Evolutionary conservation across 2,329 filamentous ascomycete genomes (phyloP).

Genomic region (Alternaria atra): DNA sequence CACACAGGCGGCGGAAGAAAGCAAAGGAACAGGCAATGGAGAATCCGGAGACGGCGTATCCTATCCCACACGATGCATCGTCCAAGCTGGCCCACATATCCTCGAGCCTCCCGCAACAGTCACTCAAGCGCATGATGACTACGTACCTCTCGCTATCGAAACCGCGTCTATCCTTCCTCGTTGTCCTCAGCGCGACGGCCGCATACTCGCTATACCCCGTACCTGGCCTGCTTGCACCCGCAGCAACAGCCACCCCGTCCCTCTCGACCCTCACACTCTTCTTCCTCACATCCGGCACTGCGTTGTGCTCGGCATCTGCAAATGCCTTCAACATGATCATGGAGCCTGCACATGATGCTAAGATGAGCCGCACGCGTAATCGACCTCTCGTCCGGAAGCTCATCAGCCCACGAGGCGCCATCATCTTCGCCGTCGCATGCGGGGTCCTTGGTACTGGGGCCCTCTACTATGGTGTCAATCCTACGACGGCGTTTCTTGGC

Average conservation of each 20-base stretch:
- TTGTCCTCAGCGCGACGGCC: slow-evolving; percentile 89
- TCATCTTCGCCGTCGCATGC: slow-evolving; percentile 79
- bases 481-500: slow-evolving; percentile 87
- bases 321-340: slow-evolving; percentile 98
- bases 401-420: slow-evolving; percentile 74
- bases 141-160: slow-evolving; percentile 93
- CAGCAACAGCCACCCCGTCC: slow-evolving; percentile 74
- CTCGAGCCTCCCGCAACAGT: slow-evolving; percentile 63
- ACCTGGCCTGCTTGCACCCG: slow-evolving; percentile 79
- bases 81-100: slow-evolving; percentile 67
- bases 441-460: slow-evolving; percentile 74
- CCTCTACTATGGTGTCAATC: slow-evolving; percentile 90
- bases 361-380: slow-evolving; percentile 93
- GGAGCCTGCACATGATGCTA: slow-evolving; percentile 86
- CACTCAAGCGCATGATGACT: slow-evolving; percentile 73
- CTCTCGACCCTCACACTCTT: slow-evolving; percentile 89
- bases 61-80: slow-evolving; percentile 66
- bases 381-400: slow-evolving; percentile 85
- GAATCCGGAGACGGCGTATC: slow-evolving; percentile 39
- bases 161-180: slow-evolving; percentile 88
- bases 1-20: slow-evolving; percentile 47
- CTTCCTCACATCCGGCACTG: slow-evolving; percentile 89
- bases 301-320: slow-evolving; percentile 87
- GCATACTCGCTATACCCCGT: slow-evolving; percentile 94
- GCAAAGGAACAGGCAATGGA: slow-evolving; percentile 34